A percentile compares a stretch with the other conserved stretches of the same genome.
Evolutionary conservation across 768 basidiomycete genomes (phyloP).

Genomic region (Pleurotus cornucopiae): DNA sequence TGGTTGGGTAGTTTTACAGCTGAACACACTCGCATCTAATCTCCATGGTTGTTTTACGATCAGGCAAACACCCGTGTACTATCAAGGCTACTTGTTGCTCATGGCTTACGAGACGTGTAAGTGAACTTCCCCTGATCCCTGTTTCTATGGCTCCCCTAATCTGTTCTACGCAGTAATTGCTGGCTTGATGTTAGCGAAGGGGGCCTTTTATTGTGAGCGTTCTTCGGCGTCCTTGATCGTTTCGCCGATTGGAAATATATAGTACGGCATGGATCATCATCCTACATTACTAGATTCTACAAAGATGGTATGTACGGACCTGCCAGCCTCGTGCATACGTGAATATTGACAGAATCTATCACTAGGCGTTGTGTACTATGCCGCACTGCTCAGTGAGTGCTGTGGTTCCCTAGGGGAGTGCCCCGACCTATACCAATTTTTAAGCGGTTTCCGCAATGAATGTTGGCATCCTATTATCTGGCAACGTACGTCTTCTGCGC

Average conservation of each 20-base stretch:
- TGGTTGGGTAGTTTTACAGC: background rate
- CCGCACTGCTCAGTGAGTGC: background rate
- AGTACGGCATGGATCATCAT: background rate
- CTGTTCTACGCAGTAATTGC: background rate
- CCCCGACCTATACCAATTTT: background rate
- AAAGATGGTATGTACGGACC: background rate
- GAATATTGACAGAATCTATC: background rate
- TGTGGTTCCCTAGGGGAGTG: background rate
- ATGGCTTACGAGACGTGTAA: background rate
- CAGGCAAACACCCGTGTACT: background rate
- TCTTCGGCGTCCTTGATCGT: background rate
- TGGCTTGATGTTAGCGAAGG: background rate
- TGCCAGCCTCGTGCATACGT: background rate
- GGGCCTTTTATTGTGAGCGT: background rate
- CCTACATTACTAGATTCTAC: background rate
- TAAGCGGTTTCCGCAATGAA: background rate
- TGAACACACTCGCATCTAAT: background rate
- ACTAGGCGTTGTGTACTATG: conserved; percentile 1
- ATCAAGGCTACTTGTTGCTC: background rate
- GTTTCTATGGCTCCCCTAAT: background rate
- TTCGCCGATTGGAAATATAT: background rate
- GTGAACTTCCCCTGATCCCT: background rate
- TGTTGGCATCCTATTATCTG: background rate
- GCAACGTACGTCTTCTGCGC: background rate
- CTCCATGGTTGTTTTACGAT: background rate